These are phyloP conservation scores for Pichia manshurica DNA, from an alignment of 805 yeast genomes.

Conservation along the genomic window DNA sequence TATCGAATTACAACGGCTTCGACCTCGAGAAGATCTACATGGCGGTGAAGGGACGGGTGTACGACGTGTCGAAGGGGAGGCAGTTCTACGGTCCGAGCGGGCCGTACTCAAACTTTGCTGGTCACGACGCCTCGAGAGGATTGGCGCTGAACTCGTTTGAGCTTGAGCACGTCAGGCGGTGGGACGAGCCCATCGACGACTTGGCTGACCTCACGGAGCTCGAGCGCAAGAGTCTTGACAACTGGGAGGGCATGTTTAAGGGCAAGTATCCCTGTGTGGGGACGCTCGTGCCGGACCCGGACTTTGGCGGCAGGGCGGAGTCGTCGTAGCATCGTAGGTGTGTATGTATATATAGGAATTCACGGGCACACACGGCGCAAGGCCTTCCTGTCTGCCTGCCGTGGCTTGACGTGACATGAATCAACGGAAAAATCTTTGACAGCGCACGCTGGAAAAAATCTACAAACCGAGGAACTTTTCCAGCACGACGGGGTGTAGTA, in stretches of 20 bases:
- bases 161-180: conserved; percentile 49
- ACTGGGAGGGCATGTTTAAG: conserved; percentile 81
- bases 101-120: conserved; percentile 91
- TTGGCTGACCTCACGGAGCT: conserved; percentile 53
- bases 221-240: conserved; percentile 64
- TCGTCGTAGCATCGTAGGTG: too few species aligned
- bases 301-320: too few species aligned
- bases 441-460: too few species aligned
- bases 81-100: conserved; percentile 94
- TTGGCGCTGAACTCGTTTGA: conserved; percentile 87
- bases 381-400: too few species aligned
- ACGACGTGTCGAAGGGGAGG: conserved; percentile 74
- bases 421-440: too few species aligned
- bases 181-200: conserved; percentile 74
- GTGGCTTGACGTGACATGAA: too few species aligned
- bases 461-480: too few species aligned
- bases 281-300: conserved; percentile 42
- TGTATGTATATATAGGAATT: too few species aligned
- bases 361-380: too few species aligned
- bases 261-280: conserved; percentile 83
- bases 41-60: conserved; percentile 81
- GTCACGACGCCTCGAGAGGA: conserved; percentile 92
- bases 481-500: too few species aligned
- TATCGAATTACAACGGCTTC: conserved; percentile 73
- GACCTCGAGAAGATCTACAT: conserved; percentile 77